These are phyloP conservation scores for Daldinia grandis DNA, from an alignment of 495 filamentous ascomycete genomes.

Conservation along the genomic window DNA sequence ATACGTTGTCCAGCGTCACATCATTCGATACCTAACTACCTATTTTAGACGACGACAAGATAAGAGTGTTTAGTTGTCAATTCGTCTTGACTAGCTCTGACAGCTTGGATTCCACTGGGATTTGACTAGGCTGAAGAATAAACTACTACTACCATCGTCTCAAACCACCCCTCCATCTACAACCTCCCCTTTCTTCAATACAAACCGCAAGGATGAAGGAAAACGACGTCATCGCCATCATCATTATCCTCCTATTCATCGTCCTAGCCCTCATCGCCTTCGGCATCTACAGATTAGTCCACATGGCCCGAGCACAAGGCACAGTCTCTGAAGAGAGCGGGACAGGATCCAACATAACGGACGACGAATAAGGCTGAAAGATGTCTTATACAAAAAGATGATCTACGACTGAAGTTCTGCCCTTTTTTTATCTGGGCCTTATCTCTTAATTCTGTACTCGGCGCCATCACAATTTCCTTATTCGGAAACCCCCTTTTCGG, in stretches of 20 bases:
- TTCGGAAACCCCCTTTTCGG: not conserved
- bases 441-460: not conserved
- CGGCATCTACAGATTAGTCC: slow-evolving; percentile 69
- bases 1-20: too few relatives aligned
- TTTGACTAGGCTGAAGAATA: too few relatives aligned
- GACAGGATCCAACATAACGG: slow-evolving; percentile 9
- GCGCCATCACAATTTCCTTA: not conserved
- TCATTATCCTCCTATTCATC: slow-evolving; percentile 82
- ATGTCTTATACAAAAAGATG: not conserved
- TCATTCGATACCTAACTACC: too few relatives aligned
- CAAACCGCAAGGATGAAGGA: slow-evolving; percentile 58
- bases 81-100: too few relatives aligned
- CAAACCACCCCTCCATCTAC: not conserved
- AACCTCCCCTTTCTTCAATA: not conserved
- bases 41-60: not conserved
- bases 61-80: not conserved
- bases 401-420: not conserved
- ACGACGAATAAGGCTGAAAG: slow-evolving; percentile 17
- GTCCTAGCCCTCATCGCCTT: slow-evolving; percentile 74
- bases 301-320: slow-evolving; percentile 55
- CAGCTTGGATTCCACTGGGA: too few relatives aligned
- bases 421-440: not conserved
- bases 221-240: slow-evolving; percentile 83
- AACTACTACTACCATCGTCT: too few relatives aligned
- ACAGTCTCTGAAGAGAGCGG: slow-evolving; percentile 35